phyloP scores from a whole-genome alignment of 2,329 filamentous ascomycete species.

The Pseudocercospora fijiensis region DNA sequence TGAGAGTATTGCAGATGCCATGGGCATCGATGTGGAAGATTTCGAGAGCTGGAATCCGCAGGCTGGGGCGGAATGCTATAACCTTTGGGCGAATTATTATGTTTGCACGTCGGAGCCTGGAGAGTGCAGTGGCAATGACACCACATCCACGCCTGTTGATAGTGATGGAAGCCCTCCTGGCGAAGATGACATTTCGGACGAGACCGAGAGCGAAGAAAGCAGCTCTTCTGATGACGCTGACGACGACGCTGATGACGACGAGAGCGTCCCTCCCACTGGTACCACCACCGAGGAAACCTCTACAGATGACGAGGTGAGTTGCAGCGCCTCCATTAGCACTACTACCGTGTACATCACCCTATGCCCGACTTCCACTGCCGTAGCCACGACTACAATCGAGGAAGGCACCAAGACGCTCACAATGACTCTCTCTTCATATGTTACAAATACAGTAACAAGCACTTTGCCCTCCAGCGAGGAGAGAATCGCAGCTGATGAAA shows the following conservation, averaged over 20 bases:
- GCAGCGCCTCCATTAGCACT: background rate
- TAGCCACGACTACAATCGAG: background rate
- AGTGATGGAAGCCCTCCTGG: background rate
- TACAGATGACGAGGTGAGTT: background rate
- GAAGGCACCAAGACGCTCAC: background rate
- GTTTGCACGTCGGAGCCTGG: background rate
- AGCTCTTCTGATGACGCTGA: background rate
- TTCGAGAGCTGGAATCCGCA: constrained; percentile 2
- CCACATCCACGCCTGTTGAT: background rate
- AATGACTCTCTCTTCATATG: background rate
- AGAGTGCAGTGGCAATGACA: background rate
- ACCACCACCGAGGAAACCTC: background rate
- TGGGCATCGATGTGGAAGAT: background rate
- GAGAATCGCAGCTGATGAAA: background rate
- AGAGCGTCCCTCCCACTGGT: background rate
- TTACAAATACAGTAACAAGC: background rate
- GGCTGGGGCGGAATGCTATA: background rate
- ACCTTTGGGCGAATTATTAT: constrained; percentile 7
- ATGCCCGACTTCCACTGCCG: background rate
- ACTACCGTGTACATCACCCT: background rate
- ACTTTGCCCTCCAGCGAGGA: background rate
- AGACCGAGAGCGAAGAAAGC: background rate
- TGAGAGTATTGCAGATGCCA: background rate
- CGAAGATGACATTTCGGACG: background rate
- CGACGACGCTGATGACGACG: background rate